Evolutionary conservation across 495 filamentous ascomycete species (phyloP), one percentile per base, ranked within the genome.

Genomic region (Penicillium malachiteum): DNA sequence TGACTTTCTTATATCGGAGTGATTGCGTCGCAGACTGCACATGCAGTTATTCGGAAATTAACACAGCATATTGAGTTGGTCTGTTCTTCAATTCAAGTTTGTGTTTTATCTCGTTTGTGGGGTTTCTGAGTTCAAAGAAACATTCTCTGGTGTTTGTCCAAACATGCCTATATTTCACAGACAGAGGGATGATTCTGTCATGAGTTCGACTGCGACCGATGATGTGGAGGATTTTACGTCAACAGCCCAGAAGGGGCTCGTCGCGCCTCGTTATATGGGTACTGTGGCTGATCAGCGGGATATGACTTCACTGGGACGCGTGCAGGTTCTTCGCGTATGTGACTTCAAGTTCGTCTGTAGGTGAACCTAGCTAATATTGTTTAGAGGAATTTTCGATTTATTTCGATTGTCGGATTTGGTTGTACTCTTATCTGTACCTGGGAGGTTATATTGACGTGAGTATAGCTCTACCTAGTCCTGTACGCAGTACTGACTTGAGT

Each of bases 331-430:
- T n/a, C 64, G 75, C 49, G 74, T 78, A 58, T 56, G 70, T 57
- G 21, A 3, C 48, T 11, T 52, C 42, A 32, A n/a, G n/a, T n/a
- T n/a, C 13, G 18, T 48, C 16, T 41, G 13, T 33, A 13, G 18
- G 10, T 26, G 17, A 42, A 16, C 16, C 21, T 32, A 13, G 44
- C 54, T 66, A 43, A 63, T 54, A 18, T 42, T 31, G 14, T 32
- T n/a, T 44, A 81, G 78, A 68, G 77, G 49, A 80, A 80, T 43
- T 81, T 81, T 61, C 65, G 70, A 51, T 79, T 78, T 48, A 62
- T 79, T 7, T 78, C 76, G 3, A 78, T 78, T 44, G 57, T 81
- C 17, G 77, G 76, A 5, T 81, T 81, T 54, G 69, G 65, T 5
- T 75, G 73, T 38, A 74, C 71, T 17, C 54, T 77, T 39, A 78